phyloP scores from a whole-genome alignment of 768 basidiomycete species.

The Suillus cothurnatus region DNA sequence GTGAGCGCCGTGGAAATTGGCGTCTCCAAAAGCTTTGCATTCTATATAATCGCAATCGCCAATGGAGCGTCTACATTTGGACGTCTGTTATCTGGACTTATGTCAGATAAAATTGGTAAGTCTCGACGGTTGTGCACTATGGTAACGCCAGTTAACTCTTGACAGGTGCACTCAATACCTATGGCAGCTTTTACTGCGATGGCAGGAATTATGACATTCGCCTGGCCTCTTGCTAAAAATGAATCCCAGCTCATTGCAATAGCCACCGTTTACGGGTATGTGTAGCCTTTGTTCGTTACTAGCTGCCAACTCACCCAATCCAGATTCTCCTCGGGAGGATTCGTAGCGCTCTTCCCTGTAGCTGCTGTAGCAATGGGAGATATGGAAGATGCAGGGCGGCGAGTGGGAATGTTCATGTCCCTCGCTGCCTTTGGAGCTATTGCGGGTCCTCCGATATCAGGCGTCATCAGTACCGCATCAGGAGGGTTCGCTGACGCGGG shows the following conservation, averaged over 20 bases:
- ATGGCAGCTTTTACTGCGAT: constrained; percentile 63
- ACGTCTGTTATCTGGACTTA: constrained; percentile 52
- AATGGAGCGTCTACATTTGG: constrained; percentile 69
- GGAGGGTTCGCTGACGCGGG: constrained; percentile 42
- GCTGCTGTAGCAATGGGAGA: constrained; percentile 66
- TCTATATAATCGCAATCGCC: constrained; percentile 68
- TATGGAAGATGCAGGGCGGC: constrained; percentile 60
- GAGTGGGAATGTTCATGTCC: constrained; percentile 66
- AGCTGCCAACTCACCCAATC: neutral
- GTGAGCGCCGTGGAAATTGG: constrained; percentile 55
- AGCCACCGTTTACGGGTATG: constrained; percentile 64
- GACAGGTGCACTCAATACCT: constrained; percentile 64
- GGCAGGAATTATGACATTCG: constrained; percentile 61
- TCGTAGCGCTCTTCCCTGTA: constrained; percentile 54
- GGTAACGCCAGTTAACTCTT: neutral
- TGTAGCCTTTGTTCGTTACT: constrained; percentile 17
- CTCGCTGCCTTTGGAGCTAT: constrained; percentile 64
- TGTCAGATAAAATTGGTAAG: constrained; percentile 58
- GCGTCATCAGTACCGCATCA: constrained; percentile 58
- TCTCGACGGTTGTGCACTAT: neutral
- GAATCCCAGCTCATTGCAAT: constrained; percentile 51
- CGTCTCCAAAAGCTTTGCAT: constrained; percentile 50
- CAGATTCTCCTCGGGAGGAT: constrained; percentile 65
- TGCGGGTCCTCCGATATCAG: constrained; percentile 73
- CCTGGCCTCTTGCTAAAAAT: constrained; percentile 66